Percentiles rank a stretch among this genome's conserved stretches.
Conservation (phyloP, 257 asterid genomes). For the Craterostigma plantagineum region DNA sequence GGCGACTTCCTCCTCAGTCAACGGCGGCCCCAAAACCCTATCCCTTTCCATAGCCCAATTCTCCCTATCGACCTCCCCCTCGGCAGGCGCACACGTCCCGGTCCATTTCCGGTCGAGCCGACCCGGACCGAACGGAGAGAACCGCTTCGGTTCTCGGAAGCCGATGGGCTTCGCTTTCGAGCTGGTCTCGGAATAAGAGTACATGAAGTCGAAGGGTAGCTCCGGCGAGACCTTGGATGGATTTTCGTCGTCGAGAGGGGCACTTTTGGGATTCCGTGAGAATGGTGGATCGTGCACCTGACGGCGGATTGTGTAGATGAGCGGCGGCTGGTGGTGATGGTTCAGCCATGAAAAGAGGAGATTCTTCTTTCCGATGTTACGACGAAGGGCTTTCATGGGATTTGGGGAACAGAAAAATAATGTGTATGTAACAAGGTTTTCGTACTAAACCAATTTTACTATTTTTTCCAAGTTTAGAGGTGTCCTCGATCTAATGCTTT, state of each 20-base stretch:
- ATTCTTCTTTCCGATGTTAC: not conserved
- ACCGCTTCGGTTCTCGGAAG: conserved; percentile 53
- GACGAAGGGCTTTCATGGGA: conserved; percentile 2
- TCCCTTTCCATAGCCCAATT: conserved; percentile 31
- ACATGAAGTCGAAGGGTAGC: conserved; percentile 64
- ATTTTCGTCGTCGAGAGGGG: conserved; percentile 5
- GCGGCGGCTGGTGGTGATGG: too few species aligned
- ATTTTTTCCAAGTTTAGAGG: too few species aligned
- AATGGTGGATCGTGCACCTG: conserved; percentile 46
- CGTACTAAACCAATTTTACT: too few species aligned
- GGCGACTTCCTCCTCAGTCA: conserved; percentile 45
- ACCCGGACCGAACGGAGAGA: conserved; percentile 82
- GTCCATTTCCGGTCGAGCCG: conserved; percentile 75
- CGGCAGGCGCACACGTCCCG: conserved; percentile 48
- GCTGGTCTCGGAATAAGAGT: conserved; percentile 68
- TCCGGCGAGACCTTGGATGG: conserved; percentile 22
- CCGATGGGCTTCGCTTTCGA: conserved; percentile 51
- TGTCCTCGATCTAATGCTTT: too few species aligned
- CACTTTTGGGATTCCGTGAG: conserved; percentile 15
- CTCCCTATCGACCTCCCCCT: conserved; percentile 22
- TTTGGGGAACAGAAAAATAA: not conserved
- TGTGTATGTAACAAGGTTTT: too few species aligned
- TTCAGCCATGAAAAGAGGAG: too few species aligned
- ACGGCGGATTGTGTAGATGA: too few species aligned
- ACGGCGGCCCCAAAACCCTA: conserved; percentile 43